Evolutionary conservation across 495 filamentous ascomycete genomes (phyloP).

Genomic region (Penicillium macrosclerotiorum): DNA sequence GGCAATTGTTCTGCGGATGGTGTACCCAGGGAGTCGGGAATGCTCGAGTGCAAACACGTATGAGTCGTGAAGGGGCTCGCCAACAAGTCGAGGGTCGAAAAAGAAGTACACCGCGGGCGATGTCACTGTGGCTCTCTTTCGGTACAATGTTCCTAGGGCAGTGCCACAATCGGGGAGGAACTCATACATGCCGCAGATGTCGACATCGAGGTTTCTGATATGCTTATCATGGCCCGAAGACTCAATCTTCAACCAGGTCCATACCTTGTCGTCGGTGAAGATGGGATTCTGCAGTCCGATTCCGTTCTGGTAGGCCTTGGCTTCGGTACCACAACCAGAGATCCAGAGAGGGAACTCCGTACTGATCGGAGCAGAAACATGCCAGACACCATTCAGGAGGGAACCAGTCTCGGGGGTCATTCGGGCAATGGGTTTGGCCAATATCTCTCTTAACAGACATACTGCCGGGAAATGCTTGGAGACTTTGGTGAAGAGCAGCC

Average conservation of each 20-base stretch:
- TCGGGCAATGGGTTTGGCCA: constrained; percentile 55
- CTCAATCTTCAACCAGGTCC: constrained; percentile 36
- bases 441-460: constrained; percentile 43
- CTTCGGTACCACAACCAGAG: constrained; percentile 19
- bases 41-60: constrained; percentile 64
- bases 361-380: constrained; percentile 46
- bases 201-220: constrained; percentile 29
- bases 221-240: constrained; percentile 26
- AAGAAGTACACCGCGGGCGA: constrained; percentile 57
- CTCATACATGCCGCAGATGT: constrained; percentile 56
- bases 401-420: constrained; percentile 33
- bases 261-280: constrained; percentile 38
- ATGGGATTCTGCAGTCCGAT: constrained; percentile 40
- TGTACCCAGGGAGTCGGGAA: constrained; percentile 50
- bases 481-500: constrained; percentile 55
- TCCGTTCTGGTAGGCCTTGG: constrained; percentile 25
- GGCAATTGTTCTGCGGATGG: constrained; percentile 49
- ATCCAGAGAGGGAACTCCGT: constrained; percentile 17
- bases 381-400: constrained; percentile 49
- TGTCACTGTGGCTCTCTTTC: constrained; percentile 15
- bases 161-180: constrained; percentile 65
- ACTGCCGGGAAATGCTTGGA: constrained; percentile 29
- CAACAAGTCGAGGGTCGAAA: constrained; percentile 55
- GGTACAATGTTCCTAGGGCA: constrained; percentile 58
- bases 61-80: constrained; percentile 46